Evolutionary conservation across 2,329 filamentous ascomycete species (phyloP).

Genomic region (Mycosphaerella arachidis): DNA sequence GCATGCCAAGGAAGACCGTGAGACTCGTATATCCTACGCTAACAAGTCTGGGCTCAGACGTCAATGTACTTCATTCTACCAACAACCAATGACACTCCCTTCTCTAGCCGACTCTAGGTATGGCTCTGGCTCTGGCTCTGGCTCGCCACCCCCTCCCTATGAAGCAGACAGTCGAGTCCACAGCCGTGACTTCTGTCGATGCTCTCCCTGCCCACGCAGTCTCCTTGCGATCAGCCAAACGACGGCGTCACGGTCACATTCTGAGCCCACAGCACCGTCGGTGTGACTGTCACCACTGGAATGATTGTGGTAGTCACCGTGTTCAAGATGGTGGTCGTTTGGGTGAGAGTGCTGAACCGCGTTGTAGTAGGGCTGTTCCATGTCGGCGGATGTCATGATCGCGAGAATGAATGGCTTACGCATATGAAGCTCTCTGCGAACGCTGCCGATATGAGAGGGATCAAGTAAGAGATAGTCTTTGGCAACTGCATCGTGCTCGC

Average conservation of each 20-base stretch:
- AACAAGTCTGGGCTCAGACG: no score
- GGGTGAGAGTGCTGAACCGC: not conserved
- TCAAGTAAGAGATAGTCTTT: not conserved
- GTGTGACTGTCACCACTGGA: not conserved
- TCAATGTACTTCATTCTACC: no score
- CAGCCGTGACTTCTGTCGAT: no score
- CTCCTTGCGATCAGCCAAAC: not conserved
- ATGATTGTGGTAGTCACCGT: not conserved
- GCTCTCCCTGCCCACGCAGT: not conserved
- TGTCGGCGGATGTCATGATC: not conserved
- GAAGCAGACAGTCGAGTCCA: no score
- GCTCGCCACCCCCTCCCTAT: no score
- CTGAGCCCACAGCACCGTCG: not conserved
- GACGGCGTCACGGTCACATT: not conserved
- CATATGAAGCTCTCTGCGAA: not conserved
- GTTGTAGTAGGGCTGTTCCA: not conserved
- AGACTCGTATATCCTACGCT: no score
- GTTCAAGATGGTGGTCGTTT: not conserved
- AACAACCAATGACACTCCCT: no score
- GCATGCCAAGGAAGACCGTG: no score
- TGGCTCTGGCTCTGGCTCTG: no score
- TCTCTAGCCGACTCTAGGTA: no score
- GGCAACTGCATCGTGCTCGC: not conserved
- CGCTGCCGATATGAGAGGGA: not conserved
- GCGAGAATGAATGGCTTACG: not conserved